Percentiles rank a stretch among this genome's conserved stretches.
These are phyloP conservation scores for Madurella fahalii DNA, from an alignment of 2,329 filamentous ascomycete genomes.

Conservation along the genomic window DNA sequence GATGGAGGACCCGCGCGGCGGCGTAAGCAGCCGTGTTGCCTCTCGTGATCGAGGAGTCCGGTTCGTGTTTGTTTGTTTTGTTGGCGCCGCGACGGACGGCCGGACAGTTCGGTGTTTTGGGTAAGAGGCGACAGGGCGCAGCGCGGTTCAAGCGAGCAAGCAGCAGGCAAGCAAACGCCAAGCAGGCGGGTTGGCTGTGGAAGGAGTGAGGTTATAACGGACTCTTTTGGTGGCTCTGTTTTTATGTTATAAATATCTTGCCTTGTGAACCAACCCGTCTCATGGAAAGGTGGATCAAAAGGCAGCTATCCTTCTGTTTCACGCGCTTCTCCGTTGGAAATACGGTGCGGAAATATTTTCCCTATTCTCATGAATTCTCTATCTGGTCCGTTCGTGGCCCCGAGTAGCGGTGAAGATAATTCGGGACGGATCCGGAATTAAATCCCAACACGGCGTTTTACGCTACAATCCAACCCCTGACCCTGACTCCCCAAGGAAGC, in stretches of 20 bases:
- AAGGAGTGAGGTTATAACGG: not conserved
- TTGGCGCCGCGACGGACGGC: not conserved
- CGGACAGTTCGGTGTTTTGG: not conserved
- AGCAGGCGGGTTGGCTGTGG: not conserved
- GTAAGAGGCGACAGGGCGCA: not conserved
- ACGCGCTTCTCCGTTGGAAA: not conserved
- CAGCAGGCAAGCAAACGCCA: not conserved
- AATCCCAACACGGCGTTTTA: slow-evolving; percentile 10
- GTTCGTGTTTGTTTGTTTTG: not conserved
- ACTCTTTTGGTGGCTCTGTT: not conserved
- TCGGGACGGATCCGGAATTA: slow-evolving; percentile 2
- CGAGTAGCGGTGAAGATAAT: slow-evolving; percentile 20
- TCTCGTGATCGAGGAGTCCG: not conserved
- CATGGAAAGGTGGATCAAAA: not conserved
- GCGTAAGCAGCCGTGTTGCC: slow-evolving; percentile 13
- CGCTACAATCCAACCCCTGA: not conserved
- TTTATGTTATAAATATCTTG: not conserved
- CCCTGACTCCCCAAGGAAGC: not conserved
- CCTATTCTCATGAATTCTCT: not conserved
- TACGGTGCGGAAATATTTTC: not conserved
- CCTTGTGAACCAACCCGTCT: not conserved
- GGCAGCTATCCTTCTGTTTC: not conserved
- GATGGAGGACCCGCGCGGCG: not conserved
- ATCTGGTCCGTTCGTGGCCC: not conserved
- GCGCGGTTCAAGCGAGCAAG: too few species aligned